Evolutionary conservation across 139 green algal species (phyloP).

Genomic region (Coelastrella sp.): DNA sequence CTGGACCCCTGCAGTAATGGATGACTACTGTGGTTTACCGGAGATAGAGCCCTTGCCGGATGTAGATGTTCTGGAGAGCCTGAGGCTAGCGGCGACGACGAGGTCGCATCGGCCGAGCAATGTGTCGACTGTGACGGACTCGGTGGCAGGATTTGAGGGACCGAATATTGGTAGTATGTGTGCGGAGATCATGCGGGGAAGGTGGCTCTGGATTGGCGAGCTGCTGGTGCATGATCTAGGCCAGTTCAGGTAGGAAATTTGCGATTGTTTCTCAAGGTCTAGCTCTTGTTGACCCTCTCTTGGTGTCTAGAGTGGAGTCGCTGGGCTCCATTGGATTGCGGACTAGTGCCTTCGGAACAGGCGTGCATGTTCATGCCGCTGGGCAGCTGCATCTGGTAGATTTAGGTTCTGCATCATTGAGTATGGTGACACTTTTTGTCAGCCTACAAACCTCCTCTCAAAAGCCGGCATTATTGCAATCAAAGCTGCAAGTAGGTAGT

Average conservation of each 20-base stretch:
- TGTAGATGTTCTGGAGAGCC: conserved; percentile 20
- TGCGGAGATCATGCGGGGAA: conserved; percentile 39
- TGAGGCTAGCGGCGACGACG: not conserved
- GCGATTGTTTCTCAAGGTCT: no score
- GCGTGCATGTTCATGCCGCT: no score
- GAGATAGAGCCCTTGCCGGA: conserved; percentile 34
- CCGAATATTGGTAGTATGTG: conserved; percentile 23
- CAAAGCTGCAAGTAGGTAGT: no score
- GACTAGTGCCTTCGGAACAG: no score
- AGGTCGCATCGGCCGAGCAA: not conserved
- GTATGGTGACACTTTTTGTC: no score
- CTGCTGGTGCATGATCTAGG: conserved; percentile 54
- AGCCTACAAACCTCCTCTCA: no score
- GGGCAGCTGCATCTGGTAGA: no score
- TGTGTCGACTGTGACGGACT: not conserved
- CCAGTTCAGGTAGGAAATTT: conserved; percentile 34
- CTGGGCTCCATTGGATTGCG: no score
- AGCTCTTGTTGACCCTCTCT: no score
- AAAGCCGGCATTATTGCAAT: no score
- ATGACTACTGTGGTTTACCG: conserved; percentile 13
- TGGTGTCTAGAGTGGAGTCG: no score
- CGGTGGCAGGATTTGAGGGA: conserved; percentile 38
- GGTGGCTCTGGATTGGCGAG: conserved; percentile 45
- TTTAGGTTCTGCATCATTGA: no score
- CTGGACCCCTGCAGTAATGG: not conserved